Conservation (phyloP, 1,284 basidiomycete genomes). For the Cutaneotrichosporon sp. region DNA sequence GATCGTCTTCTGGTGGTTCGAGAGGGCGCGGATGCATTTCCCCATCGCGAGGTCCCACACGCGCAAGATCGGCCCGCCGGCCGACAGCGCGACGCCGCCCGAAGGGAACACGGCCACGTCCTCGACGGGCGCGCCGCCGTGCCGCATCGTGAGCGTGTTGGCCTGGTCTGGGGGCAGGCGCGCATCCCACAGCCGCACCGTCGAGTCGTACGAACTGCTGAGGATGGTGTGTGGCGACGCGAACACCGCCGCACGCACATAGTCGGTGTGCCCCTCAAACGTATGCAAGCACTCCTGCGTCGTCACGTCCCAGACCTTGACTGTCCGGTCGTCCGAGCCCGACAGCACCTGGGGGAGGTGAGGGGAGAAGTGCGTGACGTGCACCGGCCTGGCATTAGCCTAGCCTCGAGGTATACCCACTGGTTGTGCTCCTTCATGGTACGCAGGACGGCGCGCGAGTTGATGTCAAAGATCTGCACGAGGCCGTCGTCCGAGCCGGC, state of each 20-base stretch:
- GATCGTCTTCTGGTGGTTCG: slow-evolving; percentile 98
- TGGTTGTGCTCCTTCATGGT: slow-evolving; percentile 91
- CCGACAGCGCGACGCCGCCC: slow-evolving; percentile 80
- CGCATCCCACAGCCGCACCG: slow-evolving; percentile 84
- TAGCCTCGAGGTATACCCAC: slow-evolving; percentile 59
- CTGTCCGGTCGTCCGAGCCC: slow-evolving; percentile 94
- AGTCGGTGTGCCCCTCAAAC: slow-evolving; percentile 86
- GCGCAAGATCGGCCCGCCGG: slow-evolving; percentile 88
- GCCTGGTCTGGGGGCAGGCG: slow-evolving; percentile 54
- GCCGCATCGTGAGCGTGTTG: slow-evolving; percentile 75
- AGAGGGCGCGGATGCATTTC: slow-evolving; percentile 80
- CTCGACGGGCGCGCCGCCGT: slow-evolving; percentile 73
- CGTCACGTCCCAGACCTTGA: slow-evolving; percentile 92
- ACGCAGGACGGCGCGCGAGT: slow-evolving; percentile 88
- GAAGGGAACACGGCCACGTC: slow-evolving; percentile 92
- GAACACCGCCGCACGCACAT: slow-evolving; percentile 89
- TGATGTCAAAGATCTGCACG: slow-evolving; percentile 96
- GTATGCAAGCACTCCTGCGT: slow-evolving; percentile 78
- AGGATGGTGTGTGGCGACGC: slow-evolving; percentile 82
- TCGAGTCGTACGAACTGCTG: slow-evolving; percentile 93
- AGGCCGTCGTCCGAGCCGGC: slow-evolving; percentile 93
- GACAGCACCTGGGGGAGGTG: slow-evolving; percentile 83
- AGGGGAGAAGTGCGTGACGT: slow-evolving; percentile 88
- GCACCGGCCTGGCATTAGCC: slow-evolving; percentile 66
- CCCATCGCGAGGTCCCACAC: slow-evolving; percentile 96